A percentile compares a stretch with the other conserved stretches of the same genome.
Conservation (phyloP, 495 filamentous ascomycete genomes). For the Aspergillus indologenus region DNA sequence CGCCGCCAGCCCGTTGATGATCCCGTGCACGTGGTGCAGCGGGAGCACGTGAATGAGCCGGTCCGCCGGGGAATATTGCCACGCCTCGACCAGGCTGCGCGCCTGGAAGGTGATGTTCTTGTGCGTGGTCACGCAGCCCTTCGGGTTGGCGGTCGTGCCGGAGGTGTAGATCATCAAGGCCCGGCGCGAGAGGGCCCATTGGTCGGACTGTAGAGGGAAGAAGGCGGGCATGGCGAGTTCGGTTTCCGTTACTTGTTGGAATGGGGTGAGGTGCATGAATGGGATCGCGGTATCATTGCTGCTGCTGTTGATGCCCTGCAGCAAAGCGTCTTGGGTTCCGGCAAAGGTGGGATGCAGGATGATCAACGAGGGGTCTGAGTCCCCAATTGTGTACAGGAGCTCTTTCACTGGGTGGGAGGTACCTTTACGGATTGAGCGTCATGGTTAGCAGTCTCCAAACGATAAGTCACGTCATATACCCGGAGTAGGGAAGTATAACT, state of each 20-base stretch:
- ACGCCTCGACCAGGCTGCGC: slow-evolving; percentile 35
- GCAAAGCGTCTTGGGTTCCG: slow-evolving; percentile 27
- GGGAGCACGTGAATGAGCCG: slow-evolving; percentile 46
- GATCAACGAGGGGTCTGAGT: slow-evolving; percentile 43
- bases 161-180: slow-evolving; percentile 49
- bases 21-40: slow-evolving; percentile 45
- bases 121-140: slow-evolving; percentile 45
- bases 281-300: slow-evolving; percentile 16
- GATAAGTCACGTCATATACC: not conserved
- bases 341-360: slow-evolving; percentile 40
- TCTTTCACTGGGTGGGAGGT: slow-evolving; percentile 49
- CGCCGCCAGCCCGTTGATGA: slow-evolving; percentile 41
- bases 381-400: slow-evolving; percentile 40
- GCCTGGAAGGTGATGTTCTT: slow-evolving; percentile 46
- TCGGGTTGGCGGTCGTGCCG: slow-evolving; percentile 44
- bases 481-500: not conserved
- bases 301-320: slow-evolving; percentile 23
- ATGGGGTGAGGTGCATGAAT: slow-evolving; percentile 36
- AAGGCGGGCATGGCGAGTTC: slow-evolving; percentile 28
- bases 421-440: slow-evolving; percentile 22
- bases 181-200: slow-evolving; percentile 28
- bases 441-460: not conserved
- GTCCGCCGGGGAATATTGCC: slow-evolving; percentile 35
- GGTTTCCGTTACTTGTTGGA: slow-evolving; percentile 20
- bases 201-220: slow-evolving; percentile 9